Evolutionary conservation across 148 eudicot genomes (phyloP), one percentile per base, ranked within the genome.

Genomic region (Spergularia bocconei): DNA sequence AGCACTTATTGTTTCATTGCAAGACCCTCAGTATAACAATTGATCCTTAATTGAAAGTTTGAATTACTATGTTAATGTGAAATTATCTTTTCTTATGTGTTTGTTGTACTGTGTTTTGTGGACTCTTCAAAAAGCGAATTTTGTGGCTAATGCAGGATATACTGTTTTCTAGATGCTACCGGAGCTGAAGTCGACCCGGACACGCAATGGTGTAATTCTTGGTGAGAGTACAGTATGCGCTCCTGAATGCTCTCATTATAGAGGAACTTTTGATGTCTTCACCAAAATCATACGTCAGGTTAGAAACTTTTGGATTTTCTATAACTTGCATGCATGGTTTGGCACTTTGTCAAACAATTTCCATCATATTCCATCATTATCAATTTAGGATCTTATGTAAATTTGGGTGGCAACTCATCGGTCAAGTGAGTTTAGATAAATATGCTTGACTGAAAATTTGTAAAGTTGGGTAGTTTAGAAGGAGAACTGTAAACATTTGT

Each of bases 241-340:
- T 75, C 80, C 71, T 13, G 85, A 88, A 36, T 82, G 91, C 64
- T 79, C 85, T 10, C 89, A 80, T 9, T 94, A 94, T 80, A 90
- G 77, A 81, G 93, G 97, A 78, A 94, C 98, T 64, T 58, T 87
- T 63, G 98, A 94, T 80, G 98, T 94, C n/a, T 89, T 94, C 73
- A 70, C 75, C 79, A 94, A 88, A 85, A 80, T 94, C 50, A 75
- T 81, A 33, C 93, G 86, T 7, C 93, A 94, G 98, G 98, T 94
- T 77, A 67, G 92, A 77, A 44, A 29, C 36, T 57, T 11, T 51
- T 21, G 61, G 41, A 12, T 44, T 50, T 69, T 63, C 51, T 56
- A 48, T 77, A 13, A 17, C 39, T 17, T 56, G 36, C 48, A n/a
- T 66, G 39, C 55, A 15, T 38, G 50, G 66, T 47, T 9, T 17